Conservation (phyloP, 768 basidiomycete species). For the Tulasnella sp. region DNA sequence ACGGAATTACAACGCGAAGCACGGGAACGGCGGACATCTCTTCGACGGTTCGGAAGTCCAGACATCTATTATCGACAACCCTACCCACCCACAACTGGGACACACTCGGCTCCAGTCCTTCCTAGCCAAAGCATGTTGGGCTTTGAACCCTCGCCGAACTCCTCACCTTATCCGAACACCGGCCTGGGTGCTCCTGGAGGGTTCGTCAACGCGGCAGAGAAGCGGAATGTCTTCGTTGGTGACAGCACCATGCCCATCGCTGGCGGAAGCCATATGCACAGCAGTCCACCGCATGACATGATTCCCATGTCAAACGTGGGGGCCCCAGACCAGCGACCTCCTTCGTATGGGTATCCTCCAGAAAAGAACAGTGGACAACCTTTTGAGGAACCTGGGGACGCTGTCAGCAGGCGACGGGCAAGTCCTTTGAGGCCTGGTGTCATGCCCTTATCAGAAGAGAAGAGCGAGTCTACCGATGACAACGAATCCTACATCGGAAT, state of each 20-base stretch:
- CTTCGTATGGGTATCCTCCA: neutral
- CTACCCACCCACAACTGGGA: neutral
- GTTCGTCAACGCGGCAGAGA: neutral
- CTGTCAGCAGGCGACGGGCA: neutral
- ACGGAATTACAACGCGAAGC: slow-evolving; percentile 1
- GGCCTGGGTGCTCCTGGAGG: neutral
- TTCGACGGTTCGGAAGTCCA: slow-evolving; percentile 19
- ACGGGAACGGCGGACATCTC: neutral
- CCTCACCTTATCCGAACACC: neutral
- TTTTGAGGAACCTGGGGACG: neutral
- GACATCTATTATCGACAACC: slow-evolving; percentile 1
- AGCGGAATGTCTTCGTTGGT: neutral
- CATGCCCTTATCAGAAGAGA: neutral
- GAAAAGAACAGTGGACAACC: neutral
- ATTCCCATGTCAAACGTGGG: neutral
- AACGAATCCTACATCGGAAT: neutral
- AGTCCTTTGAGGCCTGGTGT: neutral
- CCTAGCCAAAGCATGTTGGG: neutral
- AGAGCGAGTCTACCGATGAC: neutral
- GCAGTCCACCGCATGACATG: neutral
- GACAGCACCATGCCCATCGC: neutral
- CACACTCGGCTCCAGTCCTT: neutral
- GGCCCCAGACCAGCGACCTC: neutral
- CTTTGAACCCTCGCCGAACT: neutral
- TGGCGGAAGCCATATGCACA: neutral